Percentiles rank a stretch among this genome's conserved stretches.
Conservation (phyloP, 495 filamentous ascomycete genomes). For the Talaromyces proteolyticus region DNA sequence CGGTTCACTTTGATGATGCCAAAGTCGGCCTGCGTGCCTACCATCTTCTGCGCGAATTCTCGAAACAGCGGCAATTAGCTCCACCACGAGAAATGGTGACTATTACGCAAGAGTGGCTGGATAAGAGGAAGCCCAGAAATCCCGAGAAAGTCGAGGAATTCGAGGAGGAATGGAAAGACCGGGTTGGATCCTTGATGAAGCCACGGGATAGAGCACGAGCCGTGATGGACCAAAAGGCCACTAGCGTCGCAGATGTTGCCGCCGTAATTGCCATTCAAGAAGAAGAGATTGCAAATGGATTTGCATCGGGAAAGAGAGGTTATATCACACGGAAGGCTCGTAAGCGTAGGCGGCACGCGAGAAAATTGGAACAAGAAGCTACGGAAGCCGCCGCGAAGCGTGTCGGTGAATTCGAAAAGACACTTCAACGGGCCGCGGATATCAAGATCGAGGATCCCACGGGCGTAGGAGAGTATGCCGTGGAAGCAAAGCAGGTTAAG, state of each 20-base stretch:
- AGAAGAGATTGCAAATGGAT: constrained; percentile 23
- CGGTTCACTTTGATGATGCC: constrained; percentile 62
- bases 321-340: constrained; percentile 27
- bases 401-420: constrained; percentile 22
- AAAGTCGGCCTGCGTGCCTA: constrained; percentile 68
- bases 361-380: constrained; percentile 30
- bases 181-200: constrained; percentile 36
- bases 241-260: constrained; percentile 79
- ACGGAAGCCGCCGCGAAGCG: constrained; percentile 25
- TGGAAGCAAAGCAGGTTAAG: constrained; percentile 34
- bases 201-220: constrained; percentile 53
- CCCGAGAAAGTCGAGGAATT: constrained; percentile 32
- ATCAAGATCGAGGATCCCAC: constrained; percentile 22
- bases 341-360: constrained; percentile 23
- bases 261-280: constrained; percentile 61
- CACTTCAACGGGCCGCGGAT: constrained; percentile 15
- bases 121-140: constrained; percentile 60
- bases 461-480: constrained; percentile 17
- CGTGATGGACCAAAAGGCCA: constrained; percentile 87
- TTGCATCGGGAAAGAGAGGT: constrained; percentile 22
- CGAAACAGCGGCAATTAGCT: constrained; percentile 37
- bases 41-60: constrained; percentile 76
- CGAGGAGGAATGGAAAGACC: constrained; percentile 35
- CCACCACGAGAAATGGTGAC: constrained; percentile 44
- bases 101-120: constrained; percentile 31